phyloP scores from a whole-genome alignment of 495 filamentous ascomycete genomes.

The Penicillium angulare region DNA sequence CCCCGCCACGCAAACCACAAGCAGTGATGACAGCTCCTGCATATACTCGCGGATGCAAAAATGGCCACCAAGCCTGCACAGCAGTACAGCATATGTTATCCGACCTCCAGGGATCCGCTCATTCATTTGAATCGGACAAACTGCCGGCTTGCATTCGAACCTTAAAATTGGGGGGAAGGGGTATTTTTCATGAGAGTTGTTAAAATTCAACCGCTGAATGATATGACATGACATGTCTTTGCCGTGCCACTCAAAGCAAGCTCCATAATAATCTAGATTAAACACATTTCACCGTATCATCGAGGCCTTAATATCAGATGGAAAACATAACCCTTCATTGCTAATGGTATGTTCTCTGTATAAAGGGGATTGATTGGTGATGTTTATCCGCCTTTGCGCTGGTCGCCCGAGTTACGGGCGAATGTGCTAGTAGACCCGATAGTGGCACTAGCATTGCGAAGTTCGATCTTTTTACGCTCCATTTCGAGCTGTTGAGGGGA shows the following conservation, averaged over 20 bases:
- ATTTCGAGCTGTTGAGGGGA: constrained; percentile 50
- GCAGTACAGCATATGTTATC: too few species aligned
- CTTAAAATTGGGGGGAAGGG: neutral
- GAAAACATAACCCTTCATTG: neutral
- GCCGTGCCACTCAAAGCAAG: neutral
- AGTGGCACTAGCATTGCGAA: constrained; percentile 44
- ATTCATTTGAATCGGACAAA: too few species aligned
- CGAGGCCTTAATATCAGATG: neutral
- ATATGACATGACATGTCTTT: neutral
- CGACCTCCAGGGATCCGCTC: too few species aligned
- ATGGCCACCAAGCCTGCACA: too few species aligned
- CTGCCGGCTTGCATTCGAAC: too few species aligned
- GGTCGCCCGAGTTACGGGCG: constrained; percentile 24
- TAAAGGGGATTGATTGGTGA: neutral
- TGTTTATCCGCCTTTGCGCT: constrained; percentile 30
- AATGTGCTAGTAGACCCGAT: constrained; percentile 40
- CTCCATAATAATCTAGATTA: constrained; percentile 7
- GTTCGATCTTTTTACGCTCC: constrained; percentile 51
- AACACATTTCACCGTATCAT: constrained; percentile 3
- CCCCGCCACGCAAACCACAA: too few species aligned
- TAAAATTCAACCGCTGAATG: constrained; percentile 2
- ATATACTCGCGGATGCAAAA: too few species aligned
- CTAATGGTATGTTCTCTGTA: neutral
- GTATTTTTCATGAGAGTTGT: constrained; percentile 20
- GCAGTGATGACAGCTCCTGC: neutral